Evolutionary conservation across 2,329 filamentous ascomycete genomes (phyloP).

Genomic region (Epichloe typhina): DNA sequence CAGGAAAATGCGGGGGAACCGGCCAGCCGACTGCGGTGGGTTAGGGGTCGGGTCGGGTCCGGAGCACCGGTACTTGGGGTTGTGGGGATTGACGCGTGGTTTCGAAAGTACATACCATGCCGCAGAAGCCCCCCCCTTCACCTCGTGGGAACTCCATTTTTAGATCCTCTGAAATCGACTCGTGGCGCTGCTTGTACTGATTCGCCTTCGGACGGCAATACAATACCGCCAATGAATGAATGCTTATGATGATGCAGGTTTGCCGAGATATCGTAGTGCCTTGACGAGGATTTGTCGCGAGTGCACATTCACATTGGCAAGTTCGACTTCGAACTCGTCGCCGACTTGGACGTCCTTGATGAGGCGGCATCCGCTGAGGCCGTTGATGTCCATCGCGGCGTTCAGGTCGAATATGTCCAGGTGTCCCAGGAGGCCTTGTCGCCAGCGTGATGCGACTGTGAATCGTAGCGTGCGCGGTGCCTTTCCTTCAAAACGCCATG

Average conservation of each 20-base stretch:
- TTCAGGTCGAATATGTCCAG: slow-evolving; percentile 37
- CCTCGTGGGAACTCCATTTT: not conserved
- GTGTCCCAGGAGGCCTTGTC: slow-evolving; percentile 24
- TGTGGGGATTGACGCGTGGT: no score
- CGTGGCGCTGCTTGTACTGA: not conserved
- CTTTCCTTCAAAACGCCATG: slow-evolving; percentile 40
- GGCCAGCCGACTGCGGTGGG: no score
- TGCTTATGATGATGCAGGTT: not conserved
- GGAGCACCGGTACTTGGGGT: no score
- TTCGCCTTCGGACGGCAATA: not conserved
- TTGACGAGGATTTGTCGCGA: slow-evolving; percentile 31
- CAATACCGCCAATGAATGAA: not conserved
- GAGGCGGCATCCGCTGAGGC: slow-evolving; percentile 24
- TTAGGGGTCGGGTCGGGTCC: no score
- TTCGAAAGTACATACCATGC: no score
- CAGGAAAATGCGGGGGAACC: no score
- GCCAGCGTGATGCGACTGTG: slow-evolving; percentile 27
- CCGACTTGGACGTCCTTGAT: slow-evolving; percentile 32
- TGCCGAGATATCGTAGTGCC: slow-evolving; percentile 21
- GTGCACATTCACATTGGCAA: slow-evolving; percentile 40
- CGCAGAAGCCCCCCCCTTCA: no score
- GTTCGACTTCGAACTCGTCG: slow-evolving; percentile 42
- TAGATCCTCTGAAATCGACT: not conserved
- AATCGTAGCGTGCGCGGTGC: slow-evolving; percentile 37
- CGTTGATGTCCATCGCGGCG: slow-evolving; percentile 27